Percentiles rank a stretch among this genome's conserved stretches.
Conservation (phyloP, 2,329 filamentous ascomycete species). For the Sclerotiophoma versabilis region DNA sequence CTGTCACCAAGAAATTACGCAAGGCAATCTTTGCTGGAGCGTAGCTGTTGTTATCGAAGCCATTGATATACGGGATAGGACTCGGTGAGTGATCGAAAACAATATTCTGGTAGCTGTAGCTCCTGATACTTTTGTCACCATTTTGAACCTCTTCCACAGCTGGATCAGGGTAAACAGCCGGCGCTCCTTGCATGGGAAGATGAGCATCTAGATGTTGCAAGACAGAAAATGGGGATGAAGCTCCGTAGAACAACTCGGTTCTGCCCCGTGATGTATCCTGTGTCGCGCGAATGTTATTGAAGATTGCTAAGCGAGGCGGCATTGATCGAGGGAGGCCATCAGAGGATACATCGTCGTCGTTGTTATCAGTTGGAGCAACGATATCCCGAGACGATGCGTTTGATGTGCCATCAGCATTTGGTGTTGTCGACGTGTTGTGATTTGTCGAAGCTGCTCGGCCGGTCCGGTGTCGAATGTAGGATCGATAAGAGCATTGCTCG, state of each 20-base stretch:
- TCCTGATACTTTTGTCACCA: slow-evolving; percentile 10
- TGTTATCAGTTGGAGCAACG: neutral
- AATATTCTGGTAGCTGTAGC: slow-evolving; percentile 18
- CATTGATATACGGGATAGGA: neutral
- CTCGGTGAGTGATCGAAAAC: slow-evolving; percentile 12
- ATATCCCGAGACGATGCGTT: neutral
- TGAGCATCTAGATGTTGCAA: slow-evolving; percentile 16
- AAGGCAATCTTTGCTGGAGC: slow-evolving; percentile 6
- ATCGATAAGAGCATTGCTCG: slow-evolving; percentile 11
- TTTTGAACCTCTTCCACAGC: slow-evolving; percentile 4
- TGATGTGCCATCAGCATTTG: neutral
- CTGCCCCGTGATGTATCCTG: slow-evolving; percentile 7
- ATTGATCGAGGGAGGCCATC: slow-evolving; percentile 4
- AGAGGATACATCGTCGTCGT: neutral
- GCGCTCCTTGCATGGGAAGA: slow-evolving; percentile 7
- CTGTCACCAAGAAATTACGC: slow-evolving; percentile 13
- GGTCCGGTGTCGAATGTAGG: slow-evolving; percentile 5
- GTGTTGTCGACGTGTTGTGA: neutral
- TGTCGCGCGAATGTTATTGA: slow-evolving; percentile 17
- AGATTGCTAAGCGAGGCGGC: slow-evolving; percentile 12
- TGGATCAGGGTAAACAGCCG: slow-evolving; percentile 1
- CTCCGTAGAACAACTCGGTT: slow-evolving; percentile 16
- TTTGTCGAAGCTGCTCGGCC: neutral
- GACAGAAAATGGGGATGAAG: slow-evolving; percentile 14
- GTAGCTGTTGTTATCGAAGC: slow-evolving; percentile 2